Percentiles rank a stretch among this genome's conserved stretches.
Conservation (phyloP, 2,329 filamentous ascomycete genomes). For the Colletotrichum magnum region DNA sequence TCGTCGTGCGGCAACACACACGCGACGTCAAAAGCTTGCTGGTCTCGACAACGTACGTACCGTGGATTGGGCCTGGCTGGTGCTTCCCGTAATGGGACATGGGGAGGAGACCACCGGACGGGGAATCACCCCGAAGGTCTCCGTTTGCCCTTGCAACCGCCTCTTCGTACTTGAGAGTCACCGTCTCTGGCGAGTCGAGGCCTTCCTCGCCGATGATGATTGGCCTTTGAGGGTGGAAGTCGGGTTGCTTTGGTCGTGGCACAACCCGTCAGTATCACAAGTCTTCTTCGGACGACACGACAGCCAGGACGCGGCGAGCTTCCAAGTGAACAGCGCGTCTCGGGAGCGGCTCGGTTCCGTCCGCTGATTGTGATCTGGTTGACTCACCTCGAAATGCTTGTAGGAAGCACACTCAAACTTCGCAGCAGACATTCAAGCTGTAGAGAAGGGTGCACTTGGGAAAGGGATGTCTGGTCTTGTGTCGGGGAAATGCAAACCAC, state of each 20-base stretch:
- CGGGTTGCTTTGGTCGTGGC: constrained; percentile 56
- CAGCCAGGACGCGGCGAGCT: constrained; percentile 1
- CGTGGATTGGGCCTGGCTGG: constrained; percentile 82
- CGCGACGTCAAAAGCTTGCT: too few species aligned
- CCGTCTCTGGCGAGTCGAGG: constrained; percentile 70
- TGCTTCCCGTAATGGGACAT: constrained; percentile 87
- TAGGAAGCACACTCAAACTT: constrained; percentile 70
- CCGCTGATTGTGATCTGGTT: constrained; percentile 15
- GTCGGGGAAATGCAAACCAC: constrained; percentile 42
- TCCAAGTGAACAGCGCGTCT: constrained; percentile 49
- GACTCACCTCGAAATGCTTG: constrained; percentile 73
- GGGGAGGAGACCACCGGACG: constrained; percentile 70
- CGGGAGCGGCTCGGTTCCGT: constrained; percentile 40
- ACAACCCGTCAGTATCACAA: constrained; percentile 45
- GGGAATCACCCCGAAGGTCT: constrained; percentile 69
- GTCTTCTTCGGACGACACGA: constrained; percentile 5
- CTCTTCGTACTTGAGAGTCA: constrained; percentile 71
- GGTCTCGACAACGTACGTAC: constrained; percentile 67
- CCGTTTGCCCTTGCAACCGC: constrained; percentile 66
- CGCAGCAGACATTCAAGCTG: constrained; percentile 71
- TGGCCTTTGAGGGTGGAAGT: constrained; percentile 67
- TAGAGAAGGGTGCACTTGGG: constrained; percentile 43
- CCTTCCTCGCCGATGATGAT: constrained; percentile 70
- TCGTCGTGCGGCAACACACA: too few species aligned
- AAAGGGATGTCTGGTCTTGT: constrained; percentile 36